Conservation (phyloP, 257 asterid species). For the Forsythia suspensa region DNA sequence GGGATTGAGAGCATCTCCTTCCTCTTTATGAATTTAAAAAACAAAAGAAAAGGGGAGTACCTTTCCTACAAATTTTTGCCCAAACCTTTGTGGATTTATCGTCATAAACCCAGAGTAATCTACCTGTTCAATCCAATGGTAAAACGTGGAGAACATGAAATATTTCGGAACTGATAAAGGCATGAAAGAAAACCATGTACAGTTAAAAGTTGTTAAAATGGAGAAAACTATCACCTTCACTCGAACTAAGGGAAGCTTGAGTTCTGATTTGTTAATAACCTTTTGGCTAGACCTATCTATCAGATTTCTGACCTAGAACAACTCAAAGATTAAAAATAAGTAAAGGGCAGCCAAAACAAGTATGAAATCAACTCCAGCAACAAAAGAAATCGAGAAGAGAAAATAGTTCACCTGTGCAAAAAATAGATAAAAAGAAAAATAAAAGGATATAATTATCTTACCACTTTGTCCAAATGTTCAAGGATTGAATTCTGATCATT, state of each 20-base stretch:
- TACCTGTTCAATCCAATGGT: conserved; percentile 56
- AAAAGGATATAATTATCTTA: conserved; percentile 32
- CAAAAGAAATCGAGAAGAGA: neutral
- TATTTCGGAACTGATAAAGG: neutral
- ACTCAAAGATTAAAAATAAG: conserved; percentile 18
- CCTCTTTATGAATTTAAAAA: neutral
- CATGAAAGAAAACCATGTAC: conserved; percentile 1
- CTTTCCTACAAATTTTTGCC: conserved; percentile 98
- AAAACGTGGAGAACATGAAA: conserved; percentile 18
- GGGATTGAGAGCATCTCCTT: neutral
- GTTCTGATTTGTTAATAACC: conserved; percentile 53
- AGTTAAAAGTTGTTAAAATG: conserved; percentile 13
- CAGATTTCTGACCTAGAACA: conserved; percentile 67
- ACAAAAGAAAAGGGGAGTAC: conserved; percentile 33
- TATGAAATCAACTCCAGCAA: conserved; percentile 1
- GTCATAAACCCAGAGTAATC: conserved; percentile 99
- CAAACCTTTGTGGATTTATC: conserved; percentile 94
- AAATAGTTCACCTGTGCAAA: neutral
- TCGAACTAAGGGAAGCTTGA: conserved; percentile 90
- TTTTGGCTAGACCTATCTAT: conserved; percentile 70
- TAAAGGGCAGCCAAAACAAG: conserved; percentile 3
- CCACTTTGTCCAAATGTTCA: conserved; percentile 94
- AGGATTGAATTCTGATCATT: conserved; percentile 91
- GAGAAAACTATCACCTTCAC: conserved; percentile 58
- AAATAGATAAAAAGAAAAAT: conserved; percentile 13